Conservation (phyloP, 495 filamentous ascomycete genomes). For the Penicillium cataractarum region DNA sequence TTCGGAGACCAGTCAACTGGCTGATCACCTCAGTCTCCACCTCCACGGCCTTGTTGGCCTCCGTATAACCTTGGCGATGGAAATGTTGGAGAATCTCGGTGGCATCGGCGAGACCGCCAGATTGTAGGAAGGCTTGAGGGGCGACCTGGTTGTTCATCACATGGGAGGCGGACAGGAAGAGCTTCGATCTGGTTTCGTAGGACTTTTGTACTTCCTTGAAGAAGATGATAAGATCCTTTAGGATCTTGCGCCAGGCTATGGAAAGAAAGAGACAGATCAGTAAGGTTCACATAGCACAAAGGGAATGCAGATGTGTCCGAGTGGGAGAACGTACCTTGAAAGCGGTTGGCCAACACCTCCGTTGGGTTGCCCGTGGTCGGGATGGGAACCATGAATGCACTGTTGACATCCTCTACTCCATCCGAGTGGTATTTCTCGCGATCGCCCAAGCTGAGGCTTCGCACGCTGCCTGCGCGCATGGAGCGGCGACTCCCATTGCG, state of each 20-base stretch:
- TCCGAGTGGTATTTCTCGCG: slow-evolving; percentile 57
- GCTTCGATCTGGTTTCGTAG: slow-evolving; percentile 85
- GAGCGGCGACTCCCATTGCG: slow-evolving; percentile 76
- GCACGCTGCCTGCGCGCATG: slow-evolving; percentile 79
- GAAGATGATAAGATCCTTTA: slow-evolving; percentile 93
- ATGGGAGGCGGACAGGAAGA: slow-evolving; percentile 79
- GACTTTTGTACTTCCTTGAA: slow-evolving; percentile 91
- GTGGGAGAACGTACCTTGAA: slow-evolving; percentile 67
- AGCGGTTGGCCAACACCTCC: slow-evolving; percentile 84
- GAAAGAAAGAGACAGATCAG: slow-evolving; percentile 15
- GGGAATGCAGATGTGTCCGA: neutral
- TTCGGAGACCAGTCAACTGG: slow-evolving; percentile 80
- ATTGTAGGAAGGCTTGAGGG: slow-evolving; percentile 71
- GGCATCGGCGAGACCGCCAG: slow-evolving; percentile 84
- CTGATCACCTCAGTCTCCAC: slow-evolving; percentile 90
- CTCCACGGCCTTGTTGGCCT: slow-evolving; percentile 86
- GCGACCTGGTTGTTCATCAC: slow-evolving; percentile 77
- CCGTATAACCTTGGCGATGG: slow-evolving; percentile 77
- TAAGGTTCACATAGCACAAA: slow-evolving; percentile 3
- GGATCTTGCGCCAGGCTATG: slow-evolving; percentile 88
- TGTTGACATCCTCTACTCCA: slow-evolving; percentile 73
- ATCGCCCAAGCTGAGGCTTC: slow-evolving; percentile 68
- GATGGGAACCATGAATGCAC: slow-evolving; percentile 84
- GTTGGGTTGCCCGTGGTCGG: slow-evolving; percentile 87
- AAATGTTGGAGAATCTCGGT: slow-evolving; percentile 77